A percentile compares a stretch with the other conserved stretches of the same genome.
Conservation (phyloP, 331 rosid genomes). For the Quercus phellos region DNA sequence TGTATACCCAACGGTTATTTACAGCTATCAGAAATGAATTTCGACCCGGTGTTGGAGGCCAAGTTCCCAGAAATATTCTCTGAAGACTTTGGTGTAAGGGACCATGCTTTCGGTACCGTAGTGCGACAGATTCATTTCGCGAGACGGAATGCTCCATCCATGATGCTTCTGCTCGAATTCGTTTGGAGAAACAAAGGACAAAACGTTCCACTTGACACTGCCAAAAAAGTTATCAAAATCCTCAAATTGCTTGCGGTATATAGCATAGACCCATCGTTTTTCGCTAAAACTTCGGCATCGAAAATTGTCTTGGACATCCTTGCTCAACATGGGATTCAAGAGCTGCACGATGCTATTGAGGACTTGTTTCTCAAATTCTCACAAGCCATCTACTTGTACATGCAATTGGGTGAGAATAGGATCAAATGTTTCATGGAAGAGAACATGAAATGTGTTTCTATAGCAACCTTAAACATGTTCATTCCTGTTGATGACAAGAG, state of each 20-base stretch:
- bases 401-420: no score
- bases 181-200: background rate
- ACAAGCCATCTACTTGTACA: background rate
- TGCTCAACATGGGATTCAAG: background rate
- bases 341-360: background rate
- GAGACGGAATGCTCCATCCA: no score
- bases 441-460: background rate
- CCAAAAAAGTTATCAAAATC: background rate
- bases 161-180: no score
- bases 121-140: no score
- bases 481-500: background rate
- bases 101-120: background rate
- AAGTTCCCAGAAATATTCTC: background rate
- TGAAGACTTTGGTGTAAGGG: background rate
- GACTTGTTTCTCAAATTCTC: background rate
- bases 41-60: background rate
- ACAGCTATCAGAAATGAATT: no score
- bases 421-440: no score
- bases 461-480: background rate
- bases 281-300: background rate
- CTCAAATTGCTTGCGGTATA: background rate
- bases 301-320: background rate
- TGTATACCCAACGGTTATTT: no score
- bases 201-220: background rate
- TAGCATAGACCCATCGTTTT: background rate